Evolutionary conservation across 2,329 filamentous ascomycete genomes (phyloP).

Genomic region (Venturia asperata): DNA sequence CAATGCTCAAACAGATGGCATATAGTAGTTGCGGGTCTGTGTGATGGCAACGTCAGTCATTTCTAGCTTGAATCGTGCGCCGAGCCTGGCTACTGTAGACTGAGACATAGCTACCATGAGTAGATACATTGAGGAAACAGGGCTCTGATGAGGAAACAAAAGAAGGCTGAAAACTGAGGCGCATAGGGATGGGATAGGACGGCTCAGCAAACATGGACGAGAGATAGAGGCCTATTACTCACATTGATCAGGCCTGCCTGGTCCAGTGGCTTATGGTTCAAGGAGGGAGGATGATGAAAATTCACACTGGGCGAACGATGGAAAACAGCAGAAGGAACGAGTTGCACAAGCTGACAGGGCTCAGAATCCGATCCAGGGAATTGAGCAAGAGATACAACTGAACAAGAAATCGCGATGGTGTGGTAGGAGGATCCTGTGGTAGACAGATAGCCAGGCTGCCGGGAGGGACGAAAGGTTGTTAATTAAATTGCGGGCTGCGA

Average conservation of each 20-base stretch:
- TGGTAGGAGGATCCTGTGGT: neutral
- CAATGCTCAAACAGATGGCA: slow-evolving; percentile 5
- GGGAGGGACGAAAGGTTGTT: neutral
- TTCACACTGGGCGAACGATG: neutral
- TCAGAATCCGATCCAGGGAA: neutral
- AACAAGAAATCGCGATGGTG: neutral
- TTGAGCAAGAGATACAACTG: neutral
- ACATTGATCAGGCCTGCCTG: slow-evolving; percentile 13
- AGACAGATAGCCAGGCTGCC: neutral
- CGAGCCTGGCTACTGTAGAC: neutral
- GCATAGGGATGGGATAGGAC: neutral
- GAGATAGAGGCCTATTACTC: neutral
- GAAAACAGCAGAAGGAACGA: neutral
- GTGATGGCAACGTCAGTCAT: slow-evolving; percentile 13
- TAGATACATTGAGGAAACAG: neutral
- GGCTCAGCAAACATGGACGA: neutral
- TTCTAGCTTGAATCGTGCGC: slow-evolving; percentile 1
- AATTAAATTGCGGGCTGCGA: neutral
- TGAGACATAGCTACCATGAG: neutral
- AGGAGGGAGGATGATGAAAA: neutral
- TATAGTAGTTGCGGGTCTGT: slow-evolving; percentile 2
- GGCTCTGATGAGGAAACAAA: neutral
- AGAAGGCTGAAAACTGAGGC: neutral
- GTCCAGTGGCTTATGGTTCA: neutral
- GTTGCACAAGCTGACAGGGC: neutral